Evolutionary conservation across 352 stramenopile species (phyloP).

Genomic region (Poterioochromonas sp.): DNA sequence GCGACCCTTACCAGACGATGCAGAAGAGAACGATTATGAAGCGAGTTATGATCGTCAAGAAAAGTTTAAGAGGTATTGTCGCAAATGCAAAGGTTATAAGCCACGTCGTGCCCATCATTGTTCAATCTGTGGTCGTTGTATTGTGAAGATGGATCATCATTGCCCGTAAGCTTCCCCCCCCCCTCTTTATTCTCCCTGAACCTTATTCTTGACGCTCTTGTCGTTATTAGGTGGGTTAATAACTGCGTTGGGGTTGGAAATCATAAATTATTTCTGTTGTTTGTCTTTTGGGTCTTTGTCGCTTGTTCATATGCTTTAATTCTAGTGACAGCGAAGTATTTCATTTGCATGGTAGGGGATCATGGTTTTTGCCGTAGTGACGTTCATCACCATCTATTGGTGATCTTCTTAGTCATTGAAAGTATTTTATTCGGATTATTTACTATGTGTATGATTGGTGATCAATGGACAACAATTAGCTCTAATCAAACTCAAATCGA

Average conservation of each 20-base stretch:
- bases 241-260: slow-evolving; percentile 98
- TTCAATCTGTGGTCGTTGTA: slow-evolving; percentile 55
- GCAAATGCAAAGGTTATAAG: slow-evolving; percentile 89
- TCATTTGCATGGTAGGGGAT: slow-evolving; percentile 39
- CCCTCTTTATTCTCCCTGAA: neutral
- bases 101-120: slow-evolving; percentile 88
- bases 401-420: slow-evolving; percentile 72
- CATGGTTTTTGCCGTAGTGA: slow-evolving; percentile 37
- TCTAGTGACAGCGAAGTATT: slow-evolving; percentile 80
- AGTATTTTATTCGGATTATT: slow-evolving; percentile 93
- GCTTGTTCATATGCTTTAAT: slow-evolving; percentile 82
- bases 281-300: slow-evolving; percentile 84
- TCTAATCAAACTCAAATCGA: slow-evolving; percentile 94
- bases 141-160: slow-evolving; percentile 91
- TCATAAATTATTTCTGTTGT: slow-evolving; percentile 91
- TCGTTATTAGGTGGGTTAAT: slow-evolving; percentile 79
- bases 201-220: neutral
- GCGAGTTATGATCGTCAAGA: slow-evolving; percentile 1
- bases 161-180: slow-evolving; percentile 55
- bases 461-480: slow-evolving; percentile 92
- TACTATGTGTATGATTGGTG: slow-evolving; percentile 95
- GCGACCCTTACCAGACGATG: slow-evolving; percentile 53
- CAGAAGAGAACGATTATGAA: slow-evolving; percentile 8
- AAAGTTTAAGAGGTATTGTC: slow-evolving; percentile 49
- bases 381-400: slow-evolving; percentile 36